Conservation (phyloP, 2,329 filamentous ascomycete species). For the Xylaria sp. region DNA sequence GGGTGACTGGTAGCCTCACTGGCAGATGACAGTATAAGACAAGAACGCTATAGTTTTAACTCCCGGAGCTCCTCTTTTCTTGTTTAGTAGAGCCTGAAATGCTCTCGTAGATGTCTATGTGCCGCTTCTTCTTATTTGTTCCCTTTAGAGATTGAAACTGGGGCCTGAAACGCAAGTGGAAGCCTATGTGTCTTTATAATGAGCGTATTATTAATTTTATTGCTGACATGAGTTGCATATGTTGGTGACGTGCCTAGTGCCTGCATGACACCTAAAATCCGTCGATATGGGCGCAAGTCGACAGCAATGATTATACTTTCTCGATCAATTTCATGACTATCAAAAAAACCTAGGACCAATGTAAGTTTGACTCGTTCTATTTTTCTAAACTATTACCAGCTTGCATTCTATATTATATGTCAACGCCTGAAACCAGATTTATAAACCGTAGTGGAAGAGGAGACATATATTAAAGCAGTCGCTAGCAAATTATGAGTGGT, state of each 20-base stretch:
- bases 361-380: background rate
- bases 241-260: background rate
- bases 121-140: background rate
- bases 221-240: background rate
- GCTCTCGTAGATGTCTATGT: background rate
- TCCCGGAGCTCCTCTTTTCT: background rate
- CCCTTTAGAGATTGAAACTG: background rate
- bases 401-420: background rate
- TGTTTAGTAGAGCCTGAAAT: background rate
- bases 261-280: background rate
- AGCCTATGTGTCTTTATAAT: background rate
- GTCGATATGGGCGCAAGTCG: background rate
- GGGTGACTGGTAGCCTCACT: too few species aligned
- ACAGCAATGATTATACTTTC: background rate
- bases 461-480: background rate
- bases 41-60: too few species aligned
- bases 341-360: background rate
- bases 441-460: background rate
- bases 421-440: background rate
- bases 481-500: too few species aligned
- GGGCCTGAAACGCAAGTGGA: background rate
- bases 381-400: background rate
- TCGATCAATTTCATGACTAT: background rate
- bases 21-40: too few species aligned
- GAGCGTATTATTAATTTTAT: background rate